Base-by-base conservation (phyloP, 2,329 filamentous ascomycete species). In the Cladophialophora immunda region DNA sequence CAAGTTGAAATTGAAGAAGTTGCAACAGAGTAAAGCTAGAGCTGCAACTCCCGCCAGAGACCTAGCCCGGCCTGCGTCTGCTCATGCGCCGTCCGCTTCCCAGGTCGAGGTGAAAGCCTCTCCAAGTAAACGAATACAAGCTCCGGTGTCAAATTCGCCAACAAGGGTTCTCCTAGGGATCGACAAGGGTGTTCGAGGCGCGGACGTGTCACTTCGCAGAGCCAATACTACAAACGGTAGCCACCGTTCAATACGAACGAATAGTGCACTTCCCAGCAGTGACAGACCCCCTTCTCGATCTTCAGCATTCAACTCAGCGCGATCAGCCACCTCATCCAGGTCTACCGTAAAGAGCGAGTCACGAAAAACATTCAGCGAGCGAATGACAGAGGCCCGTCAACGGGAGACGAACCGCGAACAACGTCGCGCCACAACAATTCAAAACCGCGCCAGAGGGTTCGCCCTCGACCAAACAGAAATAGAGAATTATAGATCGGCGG, bases 161-260 rank as follows among this genome's bases (percentile, higher is more conserved):
- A 90, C 90, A 61, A 86, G 94, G 67, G 87, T 95, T 15, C 79
- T 93, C 19, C 78, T 98, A 17, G 94, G 95, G 4, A 96, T 98
- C 68, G 94, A 97, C 79, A 96, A 97, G 76, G 93, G 93, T 0
- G 81, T 94, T 38, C 90, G 85, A 73, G 93, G 90, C 1, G 87
- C 87, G 66, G 93, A 97, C 73, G 85, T 98, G 34, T 97, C 94
- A 2, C 81, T 98, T 30, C 95, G 92, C 78, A 85, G 92, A 71
- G 88, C 92, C 2, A 54, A 76, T 69, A 68, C 66, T 68, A 60
- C 64, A n/a, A 50, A 59, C 17, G 58, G 66, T 55, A 64, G 55
- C 59, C 61, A 52, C 32, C 66, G 45, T 13, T 15, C 56, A 2
- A 50, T 3, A 4, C 59, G 45, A 54, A 41, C n/a, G 34, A 55